Evolutionary conservation across 2,329 filamentous ascomycete species (phyloP).

Genomic region (Lachnellula cervina): DNA sequence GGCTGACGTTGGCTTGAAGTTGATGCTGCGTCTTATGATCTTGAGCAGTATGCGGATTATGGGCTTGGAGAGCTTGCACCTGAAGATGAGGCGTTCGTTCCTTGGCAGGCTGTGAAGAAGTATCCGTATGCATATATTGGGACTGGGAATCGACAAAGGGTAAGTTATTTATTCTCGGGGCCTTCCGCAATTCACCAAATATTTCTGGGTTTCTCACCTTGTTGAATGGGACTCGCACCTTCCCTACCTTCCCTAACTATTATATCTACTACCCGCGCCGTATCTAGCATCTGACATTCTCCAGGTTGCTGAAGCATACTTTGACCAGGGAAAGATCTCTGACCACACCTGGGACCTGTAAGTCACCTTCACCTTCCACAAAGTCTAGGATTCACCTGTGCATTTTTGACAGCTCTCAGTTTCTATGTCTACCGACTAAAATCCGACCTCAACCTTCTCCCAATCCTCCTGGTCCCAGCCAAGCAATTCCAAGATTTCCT

Average conservation of each 20-base stretch:
- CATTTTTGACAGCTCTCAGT: slow-evolving; percentile 36
- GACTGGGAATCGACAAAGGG: slow-evolving; percentile 45
- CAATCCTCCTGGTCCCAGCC: slow-evolving; percentile 63
- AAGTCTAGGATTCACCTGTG: not conserved
- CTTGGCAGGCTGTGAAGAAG: slow-evolving; percentile 48
- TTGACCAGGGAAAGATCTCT: slow-evolving; percentile 53
- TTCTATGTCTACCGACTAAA: slow-evolving; percentile 61
- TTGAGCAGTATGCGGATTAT: slow-evolving; percentile 2
- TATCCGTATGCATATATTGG: slow-evolving; percentile 59
- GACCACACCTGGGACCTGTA: slow-evolving; percentile 71
- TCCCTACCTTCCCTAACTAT: not conserved
- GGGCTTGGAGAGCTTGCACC: slow-evolving; percentile 24
- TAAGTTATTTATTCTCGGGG: slow-evolving; percentile 26
- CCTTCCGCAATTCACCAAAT: not conserved
- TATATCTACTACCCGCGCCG: not conserved
- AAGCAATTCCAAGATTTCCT: slow-evolving; percentile 62
- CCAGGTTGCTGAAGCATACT: slow-evolving; percentile 38
- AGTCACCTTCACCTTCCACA: slow-evolving; percentile 30
- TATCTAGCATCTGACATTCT: slow-evolving; percentile 7
- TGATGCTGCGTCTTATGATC: not conserved
- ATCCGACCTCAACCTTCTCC: slow-evolving; percentile 41
- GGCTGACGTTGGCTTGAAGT: not conserved
- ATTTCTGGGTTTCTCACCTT: not conserved
- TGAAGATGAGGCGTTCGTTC: slow-evolving; percentile 38
- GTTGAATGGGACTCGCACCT: not conserved